Base-by-base conservation (phyloP, 2,329 filamentous ascomycete species). In the Fusarium sp. region DNA sequence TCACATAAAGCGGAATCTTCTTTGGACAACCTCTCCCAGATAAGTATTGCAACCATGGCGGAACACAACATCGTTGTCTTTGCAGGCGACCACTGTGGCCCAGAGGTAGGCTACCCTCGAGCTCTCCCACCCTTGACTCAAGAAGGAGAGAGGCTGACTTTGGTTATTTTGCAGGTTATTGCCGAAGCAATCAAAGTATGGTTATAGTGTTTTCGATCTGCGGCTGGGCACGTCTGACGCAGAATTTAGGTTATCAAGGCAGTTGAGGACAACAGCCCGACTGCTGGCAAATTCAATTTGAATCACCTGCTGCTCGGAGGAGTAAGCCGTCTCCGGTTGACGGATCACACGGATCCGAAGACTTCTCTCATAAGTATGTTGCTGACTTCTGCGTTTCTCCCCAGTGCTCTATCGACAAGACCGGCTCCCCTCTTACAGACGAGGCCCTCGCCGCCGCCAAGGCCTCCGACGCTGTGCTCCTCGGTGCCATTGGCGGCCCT, bases 401-500 rank as follows among this genome's bases (percentile, higher is more conserved):
- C 12, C 78, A 97, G 95, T 93, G 91, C 82, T 98, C 95, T 53
- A 98, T 98, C 83, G 91, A 98, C 79, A 91, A 91, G n/a, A 91
- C 91, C 79, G 94, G 94, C 77, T 88, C 85, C 35, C 91, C 95
- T 35, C 86, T 98, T 70, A 97, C 95, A 58, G 91, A 96, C 77
- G 90, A 93, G 78, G 94, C 95, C 71, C 92, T 98, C 77, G 85
- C 85, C 20, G 95, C 95, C 39, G 95, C 95, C 75, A 95, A 97
- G 83, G 86, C 88, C 59, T 95, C 95, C 72, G 93, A 97, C 82
- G 95, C 95, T 42, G 92, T 98, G 68, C 91, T 98, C 67, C 91
- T 98, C 59, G 95, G 95, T 75, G 94, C 95, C 76, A 97, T 98
- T 79, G 95, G 96, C 76, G 95, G 96, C n/a, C 95, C 96, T 22